phyloP scores from a whole-genome alignment of 805 yeast genomes.

The Zygosaccharomyces siamensis region DNA sequence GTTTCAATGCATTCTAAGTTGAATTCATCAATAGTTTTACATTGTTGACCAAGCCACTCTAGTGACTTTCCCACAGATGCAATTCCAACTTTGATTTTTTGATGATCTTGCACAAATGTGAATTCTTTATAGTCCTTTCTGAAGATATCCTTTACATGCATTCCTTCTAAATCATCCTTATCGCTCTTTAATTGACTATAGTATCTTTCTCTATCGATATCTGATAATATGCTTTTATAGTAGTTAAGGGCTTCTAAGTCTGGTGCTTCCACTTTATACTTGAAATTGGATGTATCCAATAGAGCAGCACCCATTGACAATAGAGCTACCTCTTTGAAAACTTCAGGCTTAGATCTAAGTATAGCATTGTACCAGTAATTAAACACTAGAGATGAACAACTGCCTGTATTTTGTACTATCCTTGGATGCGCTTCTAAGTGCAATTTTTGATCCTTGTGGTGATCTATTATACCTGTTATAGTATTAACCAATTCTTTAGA shows the following conservation, averaged over 20 bases:
- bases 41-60: constrained; percentile 43
- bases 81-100: constrained; percentile 54
- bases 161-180: constrained; percentile 60
- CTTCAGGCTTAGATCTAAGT: constrained; percentile 9
- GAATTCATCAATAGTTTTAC: constrained; percentile 27
- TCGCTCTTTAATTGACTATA: constrained; percentile 40
- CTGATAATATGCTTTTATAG: constrained; percentile 33
- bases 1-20: constrained; percentile 23
- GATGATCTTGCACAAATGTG: constrained; percentile 30
- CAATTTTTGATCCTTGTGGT: constrained; percentile 68
- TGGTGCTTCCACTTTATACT: constrained; percentile 53
- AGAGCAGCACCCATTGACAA: constrained; percentile 64
- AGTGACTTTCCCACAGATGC: constrained; percentile 67
- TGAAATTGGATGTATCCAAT: constrained; percentile 70
- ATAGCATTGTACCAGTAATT: constrained; percentile 45
- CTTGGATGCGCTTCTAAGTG: constrained; percentile 55
- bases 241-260: constrained; percentile 47
- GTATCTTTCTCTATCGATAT: constrained; percentile 21
- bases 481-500: constrained; percentile 30
- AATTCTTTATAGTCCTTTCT: constrained; percentile 84
- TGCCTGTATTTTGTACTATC: constrained; percentile 58
- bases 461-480: constrained; percentile 71
- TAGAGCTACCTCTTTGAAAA: constrained; percentile 37
- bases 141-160: constrained; percentile 57
- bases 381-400: constrained; percentile 74